A percentile compares a stretch with the other conserved stretches of the same genome.
Evolutionary conservation across 352 stramenopile genomes (phyloP).

Genomic region (Stramenopiles sp.): DNA sequence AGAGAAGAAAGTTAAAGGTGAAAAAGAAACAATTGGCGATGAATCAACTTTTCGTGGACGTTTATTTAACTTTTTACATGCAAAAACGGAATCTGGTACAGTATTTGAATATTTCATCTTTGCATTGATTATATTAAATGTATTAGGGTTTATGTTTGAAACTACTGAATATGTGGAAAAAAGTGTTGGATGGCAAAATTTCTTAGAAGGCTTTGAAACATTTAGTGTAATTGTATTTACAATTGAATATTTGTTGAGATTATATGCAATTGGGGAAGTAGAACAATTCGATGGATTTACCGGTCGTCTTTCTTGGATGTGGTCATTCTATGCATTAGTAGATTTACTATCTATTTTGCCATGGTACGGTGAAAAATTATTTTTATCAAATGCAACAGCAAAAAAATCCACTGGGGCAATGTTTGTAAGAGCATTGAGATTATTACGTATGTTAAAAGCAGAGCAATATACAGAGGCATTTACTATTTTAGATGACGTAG

Average conservation of each 20-base stretch:
- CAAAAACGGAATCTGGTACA: not conserved
- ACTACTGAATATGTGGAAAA: not conserved
- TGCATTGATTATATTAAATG: not conserved
- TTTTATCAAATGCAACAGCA: not conserved
- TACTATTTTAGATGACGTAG: conserved; percentile 36
- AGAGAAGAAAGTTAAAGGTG: not conserved
- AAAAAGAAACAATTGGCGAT: not conserved
- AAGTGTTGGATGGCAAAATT: not conserved
- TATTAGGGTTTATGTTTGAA: not conserved
- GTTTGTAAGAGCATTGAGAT: conserved; percentile 23
- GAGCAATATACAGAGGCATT: conserved; percentile 41
- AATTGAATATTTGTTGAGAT: conserved; percentile 34
- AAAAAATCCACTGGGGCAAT: not conserved
- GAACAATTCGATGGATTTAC: not conserved
- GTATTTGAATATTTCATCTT: conserved; percentile 3
- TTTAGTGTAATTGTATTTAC: conserved; percentile 40
- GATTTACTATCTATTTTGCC: conserved; percentile 42
- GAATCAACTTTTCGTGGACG: not conserved
- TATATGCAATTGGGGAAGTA: conserved; percentile 7
- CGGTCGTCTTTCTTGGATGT: conserved; percentile 23
- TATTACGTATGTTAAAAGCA: conserved; percentile 35
- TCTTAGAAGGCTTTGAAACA: conserved; percentile 22
- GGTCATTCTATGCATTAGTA: conserved; percentile 44
- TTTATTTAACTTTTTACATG: not conserved
- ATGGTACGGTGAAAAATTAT: too few relatives aligned